A percentile compares a stretch with the other conserved stretches of the same genome.
Evolutionary conservation across 108 stramenopile genomes (phyloP).

Genomic region (Epipyxis sp.): DNA sequence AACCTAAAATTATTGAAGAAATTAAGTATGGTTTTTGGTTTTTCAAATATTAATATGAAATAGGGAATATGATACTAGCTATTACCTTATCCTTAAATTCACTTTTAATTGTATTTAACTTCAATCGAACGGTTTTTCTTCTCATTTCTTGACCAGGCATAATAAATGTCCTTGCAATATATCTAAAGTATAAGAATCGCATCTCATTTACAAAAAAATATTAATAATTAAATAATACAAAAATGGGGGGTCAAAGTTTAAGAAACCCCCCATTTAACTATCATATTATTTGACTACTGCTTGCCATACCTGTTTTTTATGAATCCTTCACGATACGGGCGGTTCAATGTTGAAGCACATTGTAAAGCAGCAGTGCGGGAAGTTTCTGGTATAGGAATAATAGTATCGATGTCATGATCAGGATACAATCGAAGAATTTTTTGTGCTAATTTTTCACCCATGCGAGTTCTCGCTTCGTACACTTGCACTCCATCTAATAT

Average conservation of each 20-base stretch:
- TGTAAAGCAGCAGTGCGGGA: constrained; percentile 87
- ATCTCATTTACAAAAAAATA: too few relatives aligned
- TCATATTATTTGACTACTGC: too few relatives aligned
- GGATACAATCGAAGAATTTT: constrained; percentile 67
- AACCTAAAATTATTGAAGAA: too few relatives aligned
- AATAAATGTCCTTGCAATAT: constrained; percentile 98
- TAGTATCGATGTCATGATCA: constrained; percentile 91
- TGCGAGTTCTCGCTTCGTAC: constrained; percentile 89
- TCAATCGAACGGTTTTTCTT: constrained; percentile 93
- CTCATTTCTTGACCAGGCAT: constrained; percentile 96
- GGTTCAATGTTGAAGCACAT: constrained; percentile 73
- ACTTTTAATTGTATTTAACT: constrained; percentile 92
- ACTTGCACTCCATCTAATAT: constrained; percentile 89
- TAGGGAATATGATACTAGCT: constrained; percentile 30
- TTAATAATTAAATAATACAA: too few relatives aligned
- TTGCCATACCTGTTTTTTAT: constrained; percentile 98
- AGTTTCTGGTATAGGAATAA: constrained; percentile 97
- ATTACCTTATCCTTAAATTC: constrained; percentile 71
- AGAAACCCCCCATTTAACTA: too few relatives aligned
- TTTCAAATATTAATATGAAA: too few relatives aligned
- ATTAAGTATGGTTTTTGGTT: too few relatives aligned
- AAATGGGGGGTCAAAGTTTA: too few relatives aligned
- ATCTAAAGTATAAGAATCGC: too few relatives aligned
- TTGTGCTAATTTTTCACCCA: constrained; percentile 92
- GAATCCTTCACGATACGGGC: constrained; percentile 93